Evolutionary conservation across 139 green algal species (phyloP).

Genomic region (Protoeuglena noctilucae): DNA sequence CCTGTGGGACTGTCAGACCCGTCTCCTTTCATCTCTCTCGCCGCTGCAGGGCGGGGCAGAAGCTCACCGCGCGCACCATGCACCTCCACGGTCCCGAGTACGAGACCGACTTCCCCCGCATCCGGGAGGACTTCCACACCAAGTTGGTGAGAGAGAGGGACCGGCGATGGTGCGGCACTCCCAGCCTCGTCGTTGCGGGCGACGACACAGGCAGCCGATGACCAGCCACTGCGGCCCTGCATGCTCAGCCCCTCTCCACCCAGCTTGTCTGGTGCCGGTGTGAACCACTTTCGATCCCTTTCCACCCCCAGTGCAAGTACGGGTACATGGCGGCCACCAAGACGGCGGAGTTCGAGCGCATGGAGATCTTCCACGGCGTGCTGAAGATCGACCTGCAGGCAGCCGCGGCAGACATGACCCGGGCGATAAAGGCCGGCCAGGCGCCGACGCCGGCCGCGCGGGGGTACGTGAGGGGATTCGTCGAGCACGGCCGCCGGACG

Average conservation of each 20-base stretch:
- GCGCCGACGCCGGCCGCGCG: neutral
- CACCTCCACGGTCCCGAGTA: neutral
- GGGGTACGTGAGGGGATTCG: constrained; percentile 14
- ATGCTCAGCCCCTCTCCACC: no score
- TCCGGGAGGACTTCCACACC: neutral
- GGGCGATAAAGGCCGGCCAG: neutral
- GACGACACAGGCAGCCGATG: no score
- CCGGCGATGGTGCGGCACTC: no score
- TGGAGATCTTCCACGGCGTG: constrained; percentile 41
- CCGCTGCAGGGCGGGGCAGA: neutral
- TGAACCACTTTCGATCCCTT: no score
- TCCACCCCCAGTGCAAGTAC: no score
- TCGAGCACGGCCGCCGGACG: constrained; percentile 20
- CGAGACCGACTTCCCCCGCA: neutral
- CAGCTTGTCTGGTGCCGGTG: no score
- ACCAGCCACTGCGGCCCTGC: no score
- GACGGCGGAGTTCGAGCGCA: no score
- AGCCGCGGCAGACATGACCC: neutral
- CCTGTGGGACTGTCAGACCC: no score
- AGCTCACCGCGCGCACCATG: constrained; percentile 1
- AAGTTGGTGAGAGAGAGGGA: no score
- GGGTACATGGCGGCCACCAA: neutral
- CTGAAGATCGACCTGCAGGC: constrained; percentile 42
- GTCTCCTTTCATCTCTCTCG: neutral
- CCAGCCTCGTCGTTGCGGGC: no score